Evolutionary conservation across 2,329 filamentous ascomycete genomes (phyloP), one percentile per base, ranked within the genome.

Genomic region (Neopestalotiopsis sp.): DNA sequence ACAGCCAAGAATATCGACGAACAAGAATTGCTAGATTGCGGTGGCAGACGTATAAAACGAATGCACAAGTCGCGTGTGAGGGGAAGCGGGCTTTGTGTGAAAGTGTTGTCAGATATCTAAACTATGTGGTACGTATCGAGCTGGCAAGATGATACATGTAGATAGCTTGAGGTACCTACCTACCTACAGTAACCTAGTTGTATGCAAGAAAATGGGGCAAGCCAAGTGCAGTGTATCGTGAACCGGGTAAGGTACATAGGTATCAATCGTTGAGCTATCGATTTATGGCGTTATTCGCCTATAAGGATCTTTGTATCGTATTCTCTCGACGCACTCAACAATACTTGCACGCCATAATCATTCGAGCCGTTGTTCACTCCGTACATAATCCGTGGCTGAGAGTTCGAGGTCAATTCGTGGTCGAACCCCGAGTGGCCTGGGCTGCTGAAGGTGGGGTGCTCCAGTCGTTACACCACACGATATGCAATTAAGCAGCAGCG

Each of bases 401-500:
- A 38, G 10, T 10, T 38, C 34, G 34, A 38, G 34, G 34, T 38
- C 10, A 7, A 38, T 10, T 38, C 10, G 34, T 38, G 10, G 10
- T 7, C 1, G 34, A 38, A 38, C 34, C 6, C 34, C 34, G 6
- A 38, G 10, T 6, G 3, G 45, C 14, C 45, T 53, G 45, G 6
- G 20, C n/a, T n/a, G 42, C 14, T n/a, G n/a, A 49, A 49, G 42
- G 42, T 49, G 45, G 45, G 45, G 45, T 53, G 45, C 20, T 53
- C 30, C 30, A 34, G 24, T 4, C 4, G 20, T 28, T 28, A 24
- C 6, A 34, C n/a, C 20, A n/a, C 20, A 53, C 7, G 20, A 17
- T 30, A 59, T 59, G 57, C 57, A 59, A 30, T 59, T 59, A 59
- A 59, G 30, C 24, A 30, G 57, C 57, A 28, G 57, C 57, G 17